phyloP scores from a whole-genome alignment of 305 asterid species.

The Euphrasia arctica region DNA sequence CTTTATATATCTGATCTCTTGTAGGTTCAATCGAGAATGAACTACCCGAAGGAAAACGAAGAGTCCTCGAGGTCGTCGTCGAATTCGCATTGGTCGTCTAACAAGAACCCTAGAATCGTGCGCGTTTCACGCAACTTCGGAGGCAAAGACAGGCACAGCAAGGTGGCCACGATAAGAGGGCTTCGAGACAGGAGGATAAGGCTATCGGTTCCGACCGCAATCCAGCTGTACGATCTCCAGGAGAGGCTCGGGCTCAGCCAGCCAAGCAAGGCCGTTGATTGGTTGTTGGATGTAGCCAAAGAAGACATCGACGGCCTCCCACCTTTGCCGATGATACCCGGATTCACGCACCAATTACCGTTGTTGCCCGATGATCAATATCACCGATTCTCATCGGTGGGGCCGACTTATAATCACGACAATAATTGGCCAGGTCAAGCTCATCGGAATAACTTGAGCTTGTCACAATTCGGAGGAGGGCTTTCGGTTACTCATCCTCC shows the following conservation, averaged over 20 bases:
- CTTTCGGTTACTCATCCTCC: neutral
- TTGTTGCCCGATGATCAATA: neutral
- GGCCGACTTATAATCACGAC: neutral
- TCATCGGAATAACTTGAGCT: neutral
- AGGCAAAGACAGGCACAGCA: slow-evolving; percentile 7
- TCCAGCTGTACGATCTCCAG: slow-evolving; percentile 2
- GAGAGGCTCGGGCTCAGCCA: slow-evolving; percentile 1
- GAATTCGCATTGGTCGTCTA: neutral
- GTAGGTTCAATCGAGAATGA: neutral
- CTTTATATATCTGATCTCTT: no score
- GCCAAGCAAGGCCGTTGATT: slow-evolving; percentile 1
- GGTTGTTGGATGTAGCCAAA: neutral
- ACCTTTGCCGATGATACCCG: neutral
- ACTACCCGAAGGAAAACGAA: neutral
- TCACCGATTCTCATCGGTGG: no score
- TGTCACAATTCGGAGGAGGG: neutral
- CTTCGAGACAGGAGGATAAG: neutral
- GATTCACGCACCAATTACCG: neutral
- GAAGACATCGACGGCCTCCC: neutral
- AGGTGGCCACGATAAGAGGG: neutral
- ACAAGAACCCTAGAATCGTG: neutral
- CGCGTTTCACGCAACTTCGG: neutral
- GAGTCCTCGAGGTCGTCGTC: neutral
- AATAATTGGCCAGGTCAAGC: neutral
- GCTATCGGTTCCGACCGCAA: neutral